Evolutionary conservation across 1,139 yeast genomes (phyloP), one percentile per base, ranked within the genome.

Genomic region (Tardiomyces depauwii): DNA sequence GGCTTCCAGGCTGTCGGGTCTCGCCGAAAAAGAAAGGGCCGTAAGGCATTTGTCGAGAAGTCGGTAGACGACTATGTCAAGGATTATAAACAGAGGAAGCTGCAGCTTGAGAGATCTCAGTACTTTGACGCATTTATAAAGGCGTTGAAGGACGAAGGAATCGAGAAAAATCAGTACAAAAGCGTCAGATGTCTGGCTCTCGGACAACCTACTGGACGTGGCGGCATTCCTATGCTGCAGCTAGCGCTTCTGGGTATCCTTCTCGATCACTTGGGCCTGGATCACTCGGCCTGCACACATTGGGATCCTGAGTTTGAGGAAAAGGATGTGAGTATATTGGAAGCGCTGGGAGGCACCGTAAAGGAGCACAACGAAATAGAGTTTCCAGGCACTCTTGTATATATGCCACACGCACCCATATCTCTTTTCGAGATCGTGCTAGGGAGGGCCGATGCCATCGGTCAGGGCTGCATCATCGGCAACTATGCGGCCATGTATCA

Each of bases 351-450:
- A 13, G 32, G 13, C 32, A 28, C 32, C 4, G 32, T 12, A 13
- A 6, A 28, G 13, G 32, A 28, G 11, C 13, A 28, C 6, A 6
- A 13, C 13, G 32, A 28, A 7, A 28, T 28, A 3, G n/a, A 28
- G 32, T 13, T 13, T 11, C 32, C 32, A 10, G 14, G 32, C 32
- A 11, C 59, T 82, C 2, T 78, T 65, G 54, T 21, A 21, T 82
- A 76, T 54, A 67, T 82, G 48, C 89, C 91, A 0, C 93, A 83
- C 62, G 86, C 88, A 0, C 83, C 85, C 1, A 62, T 80, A 39
- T 69, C 64, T 11, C 62, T 82, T 11, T 43, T 51, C 36, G 49
- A 44, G 32, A 13, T 13, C 7, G 54, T 55, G 6, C 47, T 58
- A 13, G n/a, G 12, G 11, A 13, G 32, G n/a, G 14, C 13, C 32